phyloP scores from a whole-genome alignment of 2,329 filamentous ascomycete species.

The Aspergillus brunneoviolaceus region DNA sequence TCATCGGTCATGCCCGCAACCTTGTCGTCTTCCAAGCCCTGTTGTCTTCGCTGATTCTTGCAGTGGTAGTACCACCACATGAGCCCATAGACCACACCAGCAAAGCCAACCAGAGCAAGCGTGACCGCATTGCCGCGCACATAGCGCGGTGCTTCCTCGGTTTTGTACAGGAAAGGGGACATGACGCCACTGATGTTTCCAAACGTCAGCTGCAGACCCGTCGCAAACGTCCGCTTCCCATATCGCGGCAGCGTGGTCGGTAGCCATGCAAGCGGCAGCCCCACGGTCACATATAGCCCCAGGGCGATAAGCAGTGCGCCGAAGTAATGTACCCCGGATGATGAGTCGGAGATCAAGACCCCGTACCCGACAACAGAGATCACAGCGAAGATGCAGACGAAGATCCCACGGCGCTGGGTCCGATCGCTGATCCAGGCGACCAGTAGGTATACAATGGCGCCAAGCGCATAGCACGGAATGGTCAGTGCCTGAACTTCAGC shows the following conservation, averaged over 20 bases:
- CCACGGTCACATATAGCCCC: constrained; percentile 65
- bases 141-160: constrained; percentile 56
- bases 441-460: constrained; percentile 67
- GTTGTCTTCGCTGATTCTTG: constrained; percentile 47
- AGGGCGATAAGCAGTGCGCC: constrained; percentile 74
- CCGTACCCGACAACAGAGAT: constrained; percentile 69
- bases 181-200: constrained; percentile 72
- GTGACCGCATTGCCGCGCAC: constrained; percentile 62
- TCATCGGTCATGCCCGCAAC: constrained; percentile 42
- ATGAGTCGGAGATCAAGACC: constrained; percentile 61
- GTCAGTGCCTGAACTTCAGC: constrained; percentile 73
- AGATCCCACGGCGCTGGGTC: constrained; percentile 64
- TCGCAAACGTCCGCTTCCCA: constrained; percentile 72
- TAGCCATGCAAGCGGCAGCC: constrained; percentile 57
- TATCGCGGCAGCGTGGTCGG: constrained; percentile 70
- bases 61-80: constrained; percentile 56
- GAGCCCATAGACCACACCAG: constrained; percentile 53
- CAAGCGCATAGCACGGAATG: constrained; percentile 73
- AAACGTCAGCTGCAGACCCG: constrained; percentile 67
- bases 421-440: constrained; percentile 68
- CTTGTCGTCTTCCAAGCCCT: constrained; percentile 40
- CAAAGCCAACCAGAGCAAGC: constrained; percentile 57
- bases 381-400: constrained; percentile 60
- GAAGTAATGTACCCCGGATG: constrained; percentile 68
- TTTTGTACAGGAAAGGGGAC: constrained; percentile 60